Conservation (phyloP, 225 moss, liverwort and hornwort species). For the Marchantia polymorpha region DNA sequence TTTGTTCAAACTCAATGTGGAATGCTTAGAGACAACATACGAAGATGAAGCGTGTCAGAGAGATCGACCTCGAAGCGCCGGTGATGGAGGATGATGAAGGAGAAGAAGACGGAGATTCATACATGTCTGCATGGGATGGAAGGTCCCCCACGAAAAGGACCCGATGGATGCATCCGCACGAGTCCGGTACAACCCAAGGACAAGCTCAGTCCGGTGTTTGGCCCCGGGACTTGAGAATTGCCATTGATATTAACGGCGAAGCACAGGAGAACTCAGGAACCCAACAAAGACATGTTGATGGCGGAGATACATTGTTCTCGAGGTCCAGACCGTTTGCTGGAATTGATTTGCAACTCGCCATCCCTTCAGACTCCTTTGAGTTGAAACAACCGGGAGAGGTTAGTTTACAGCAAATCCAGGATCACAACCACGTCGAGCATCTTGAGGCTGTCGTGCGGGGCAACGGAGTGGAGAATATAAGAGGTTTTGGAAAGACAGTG, state of each 20-base stretch:
- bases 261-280: neutral
- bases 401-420: neutral
- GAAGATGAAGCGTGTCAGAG: slow-evolving; percentile 36
- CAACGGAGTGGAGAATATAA: neutral
- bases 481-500: neutral
- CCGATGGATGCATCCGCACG: slow-evolving; percentile 22
- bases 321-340: slow-evolving; percentile 1
- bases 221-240: slow-evolving; percentile 18
- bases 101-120: slow-evolving; percentile 31
- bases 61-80: slow-evolving; percentile 43
- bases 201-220: slow-evolving; percentile 12
- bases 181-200: slow-evolving; percentile 11
- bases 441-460: neutral
- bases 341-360: slow-evolving; percentile 16
- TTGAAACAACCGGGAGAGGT: neutral
- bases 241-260: neutral
- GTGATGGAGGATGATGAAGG: slow-evolving; percentile 33
- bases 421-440: neutral
- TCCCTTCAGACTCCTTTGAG: slow-evolving; percentile 11
- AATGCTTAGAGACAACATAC: neutral
- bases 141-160: slow-evolving; percentile 20
- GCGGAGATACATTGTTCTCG: neutral
- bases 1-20: neutral
- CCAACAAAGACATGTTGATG: neutral
- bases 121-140: slow-evolving; percentile 23